Conservation (phyloP, 139 green algal species). For the Nannochloris sp. region DNA sequence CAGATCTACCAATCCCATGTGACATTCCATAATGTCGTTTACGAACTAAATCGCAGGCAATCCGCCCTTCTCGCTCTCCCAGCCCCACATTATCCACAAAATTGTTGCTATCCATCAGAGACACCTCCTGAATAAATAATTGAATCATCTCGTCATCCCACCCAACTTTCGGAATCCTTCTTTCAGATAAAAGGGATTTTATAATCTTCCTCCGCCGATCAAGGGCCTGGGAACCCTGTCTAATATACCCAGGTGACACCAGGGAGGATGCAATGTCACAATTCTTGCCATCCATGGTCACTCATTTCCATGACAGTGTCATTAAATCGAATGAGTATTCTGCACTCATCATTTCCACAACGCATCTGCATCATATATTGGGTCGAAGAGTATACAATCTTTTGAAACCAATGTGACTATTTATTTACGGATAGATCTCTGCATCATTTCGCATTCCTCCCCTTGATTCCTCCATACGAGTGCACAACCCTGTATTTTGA, state of each 20-base stretch:
- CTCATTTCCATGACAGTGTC: too few relatives aligned
- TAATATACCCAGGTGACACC: constrained; percentile 60
- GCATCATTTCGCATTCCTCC: too few relatives aligned
- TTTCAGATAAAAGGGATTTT: constrained; percentile 65
- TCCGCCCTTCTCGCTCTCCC: constrained; percentile 84
- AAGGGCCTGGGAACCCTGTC: constrained; percentile 56
- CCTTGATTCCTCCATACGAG: too few relatives aligned
- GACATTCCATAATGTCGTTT: constrained; percentile 67
- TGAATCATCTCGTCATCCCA: constrained; percentile 87
- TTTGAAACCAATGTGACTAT: too few relatives aligned
- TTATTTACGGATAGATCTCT: too few relatives aligned
- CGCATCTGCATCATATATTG: too few relatives aligned
- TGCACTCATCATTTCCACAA: too few relatives aligned
- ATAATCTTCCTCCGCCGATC: constrained; percentile 36
- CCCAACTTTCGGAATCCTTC: constrained; percentile 54
- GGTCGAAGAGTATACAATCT: too few relatives aligned
- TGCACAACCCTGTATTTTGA: too few relatives aligned
- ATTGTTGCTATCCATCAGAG: constrained; percentile 95
- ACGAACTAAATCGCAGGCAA: constrained; percentile 68
- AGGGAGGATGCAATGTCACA: constrained; percentile 40
- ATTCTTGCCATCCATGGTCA: constrained; percentile 54
- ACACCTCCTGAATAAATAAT: constrained; percentile 76
- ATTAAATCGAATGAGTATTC: too few relatives aligned
- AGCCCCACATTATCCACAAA: constrained; percentile 85
- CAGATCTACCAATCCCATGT: constrained; percentile 87